phyloP scores from a whole-genome alignment of 306 rosid species.

The Psophocarpus tetragonolobus region DNA sequence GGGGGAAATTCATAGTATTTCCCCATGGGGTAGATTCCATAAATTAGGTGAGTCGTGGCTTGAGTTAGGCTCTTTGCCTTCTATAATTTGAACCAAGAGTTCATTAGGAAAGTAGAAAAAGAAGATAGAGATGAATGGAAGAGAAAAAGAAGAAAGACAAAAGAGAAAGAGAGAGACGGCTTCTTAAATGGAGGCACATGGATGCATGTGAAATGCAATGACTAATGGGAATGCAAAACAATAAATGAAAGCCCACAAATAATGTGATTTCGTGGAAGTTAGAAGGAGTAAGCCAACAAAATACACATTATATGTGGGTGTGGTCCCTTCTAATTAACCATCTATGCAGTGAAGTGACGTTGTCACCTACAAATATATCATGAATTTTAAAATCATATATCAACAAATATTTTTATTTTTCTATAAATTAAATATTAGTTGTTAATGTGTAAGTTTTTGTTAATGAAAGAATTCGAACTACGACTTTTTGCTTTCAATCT shows the following conservation, averaged over 20 bases:
- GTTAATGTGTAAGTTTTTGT: no score
- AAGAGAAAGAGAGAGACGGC: slow-evolving; percentile 28
- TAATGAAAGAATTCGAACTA: no score
- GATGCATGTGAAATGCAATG: slow-evolving; percentile 62
- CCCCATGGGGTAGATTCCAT: background rate
- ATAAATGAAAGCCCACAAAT: slow-evolving; percentile 37
- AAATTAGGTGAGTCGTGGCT: background rate
- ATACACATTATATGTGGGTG: background rate
- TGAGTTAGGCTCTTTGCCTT: background rate
- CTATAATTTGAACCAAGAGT: background rate
- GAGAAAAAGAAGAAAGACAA: background rate
- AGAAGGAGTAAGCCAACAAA: slow-evolving; percentile 16
- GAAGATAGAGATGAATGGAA: slow-evolving; percentile 12
- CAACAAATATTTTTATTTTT: background rate
- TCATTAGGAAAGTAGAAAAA: background rate
- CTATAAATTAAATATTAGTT: no score
- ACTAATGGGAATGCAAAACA: slow-evolving; percentile 41
- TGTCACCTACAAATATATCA: background rate
- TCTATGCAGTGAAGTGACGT: background rate
- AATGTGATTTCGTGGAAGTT: slow-evolving; percentile 39
- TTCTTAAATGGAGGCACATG: slow-evolving; percentile 68
- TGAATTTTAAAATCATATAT: background rate
- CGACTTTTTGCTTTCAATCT: no score
- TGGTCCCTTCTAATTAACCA: slow-evolving; percentile 31
- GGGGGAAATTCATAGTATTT: background rate